A percentile compares a stretch with the other conserved stretches of the same genome.
Evolutionary conservation across 1,284 basidiomycete genomes (phyloP).

Genomic region (Boletus chippewaensis): DNA sequence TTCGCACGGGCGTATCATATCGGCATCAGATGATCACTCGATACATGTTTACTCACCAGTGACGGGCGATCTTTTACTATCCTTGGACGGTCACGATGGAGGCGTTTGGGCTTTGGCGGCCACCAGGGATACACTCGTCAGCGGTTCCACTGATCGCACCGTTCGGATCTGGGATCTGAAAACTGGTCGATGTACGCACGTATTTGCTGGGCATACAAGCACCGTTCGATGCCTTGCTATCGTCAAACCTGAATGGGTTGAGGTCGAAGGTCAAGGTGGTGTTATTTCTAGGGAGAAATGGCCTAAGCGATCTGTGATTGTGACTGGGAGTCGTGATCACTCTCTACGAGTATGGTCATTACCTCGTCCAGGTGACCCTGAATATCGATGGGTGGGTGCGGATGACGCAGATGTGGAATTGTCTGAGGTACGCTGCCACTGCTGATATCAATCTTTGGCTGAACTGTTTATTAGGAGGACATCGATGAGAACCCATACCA

Average conservation of each 20-base stretch:
- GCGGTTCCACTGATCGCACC: constrained; percentile 90
- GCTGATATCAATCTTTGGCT: constrained; percentile 4
- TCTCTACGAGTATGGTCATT: constrained; percentile 87
- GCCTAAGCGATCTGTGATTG: constrained; percentile 83
- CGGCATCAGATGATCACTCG: constrained; percentile 89
- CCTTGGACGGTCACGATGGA: constrained; percentile 85
- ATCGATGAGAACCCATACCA: constrained; percentile 89
- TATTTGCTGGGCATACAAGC: constrained; percentile 90
- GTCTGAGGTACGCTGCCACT: constrained; percentile 48
- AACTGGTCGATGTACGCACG: constrained; percentile 76
- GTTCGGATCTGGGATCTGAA: constrained; percentile 90
- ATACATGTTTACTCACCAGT: constrained; percentile 86
- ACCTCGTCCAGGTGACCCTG: constrained; percentile 70
- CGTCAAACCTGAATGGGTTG: constrained; percentile 78
- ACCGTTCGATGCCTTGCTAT: constrained; percentile 90
- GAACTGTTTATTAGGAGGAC: constrained; percentile 44
- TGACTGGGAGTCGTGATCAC: constrained; percentile 90
- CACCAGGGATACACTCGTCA: constrained; percentile 81
- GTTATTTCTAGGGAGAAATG: constrained; percentile 62
- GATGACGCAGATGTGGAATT: constrained; percentile 66
- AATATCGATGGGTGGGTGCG: constrained; percentile 64
- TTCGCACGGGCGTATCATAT: constrained; percentile 89
- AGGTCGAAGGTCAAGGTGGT: constrained; percentile 57
- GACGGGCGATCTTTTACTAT: constrained; percentile 68
- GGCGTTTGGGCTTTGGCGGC: constrained; percentile 93